Percentiles rank a stretch among this genome's conserved stretches.
Conservation (phyloP, 306 rosid genomes). For the Glycine soja region DNA sequence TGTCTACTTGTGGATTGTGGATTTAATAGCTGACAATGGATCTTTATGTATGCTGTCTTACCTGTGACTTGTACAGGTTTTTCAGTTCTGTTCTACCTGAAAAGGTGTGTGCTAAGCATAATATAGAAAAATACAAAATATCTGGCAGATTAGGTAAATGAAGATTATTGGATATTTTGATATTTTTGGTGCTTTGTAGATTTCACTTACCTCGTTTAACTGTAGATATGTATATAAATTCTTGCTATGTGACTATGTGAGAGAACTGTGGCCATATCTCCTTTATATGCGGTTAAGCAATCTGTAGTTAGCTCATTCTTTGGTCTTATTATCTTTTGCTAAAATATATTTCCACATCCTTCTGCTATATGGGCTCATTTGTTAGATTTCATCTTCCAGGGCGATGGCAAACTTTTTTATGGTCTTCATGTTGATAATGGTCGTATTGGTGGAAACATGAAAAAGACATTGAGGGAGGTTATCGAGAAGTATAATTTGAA, state of each 20-base stretch:
- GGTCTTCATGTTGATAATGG: conserved; percentile 96
- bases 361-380: background rate
- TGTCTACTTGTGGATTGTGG: conserved; percentile 39
- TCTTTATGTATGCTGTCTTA: conserved; percentile 21
- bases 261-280: conserved; percentile 25
- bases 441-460: conserved; percentile 89
- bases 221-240: background rate
- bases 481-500: conserved; percentile 85
- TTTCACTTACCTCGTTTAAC: background rate
- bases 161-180: conserved; percentile 20
- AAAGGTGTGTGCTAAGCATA: conserved; percentile 28
- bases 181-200: conserved; percentile 9
- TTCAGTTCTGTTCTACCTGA: conserved; percentile 39
- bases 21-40: conserved; percentile 33
- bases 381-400: conserved; percentile 58
- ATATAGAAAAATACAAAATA: background rate
- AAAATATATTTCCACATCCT: conserved; percentile 14
- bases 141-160: background rate
- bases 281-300: conserved; percentile 29
- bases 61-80: conserved; percentile 20
- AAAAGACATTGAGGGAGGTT: conserved; percentile 83
- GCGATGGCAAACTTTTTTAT: conserved; percentile 83
- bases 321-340: conserved; percentile 30
- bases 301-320: conserved; percentile 36
- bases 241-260: conserved; percentile 12